phyloP scores from a whole-genome alignment of 2,329 filamentous ascomycete species.

The Pyricularia sp. region DNA sequence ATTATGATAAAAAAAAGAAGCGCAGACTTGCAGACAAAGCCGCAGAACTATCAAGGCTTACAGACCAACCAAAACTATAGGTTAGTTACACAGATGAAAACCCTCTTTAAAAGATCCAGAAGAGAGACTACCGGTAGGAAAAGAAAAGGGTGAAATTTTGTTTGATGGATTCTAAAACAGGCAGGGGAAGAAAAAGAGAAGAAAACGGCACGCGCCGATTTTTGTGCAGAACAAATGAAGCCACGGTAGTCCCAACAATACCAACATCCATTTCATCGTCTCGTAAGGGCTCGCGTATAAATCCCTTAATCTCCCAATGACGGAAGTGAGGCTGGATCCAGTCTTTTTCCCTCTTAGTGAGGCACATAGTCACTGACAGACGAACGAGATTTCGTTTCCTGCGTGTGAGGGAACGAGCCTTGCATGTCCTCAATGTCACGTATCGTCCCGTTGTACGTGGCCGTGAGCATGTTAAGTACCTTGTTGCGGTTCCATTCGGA shows the following conservation, averaged over 20 bases:
- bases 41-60: no score
- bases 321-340: background rate
- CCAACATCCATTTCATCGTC: background rate
- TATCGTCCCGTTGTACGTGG: conserved; percentile 69
- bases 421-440: conserved; percentile 54
- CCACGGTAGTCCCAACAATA: background rate
- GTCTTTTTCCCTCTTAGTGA: background rate
- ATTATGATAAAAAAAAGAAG: background rate
- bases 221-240: background rate
- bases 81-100: no score
- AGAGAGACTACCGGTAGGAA: background rate
- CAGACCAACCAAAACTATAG: no score
- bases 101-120: background rate
- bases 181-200: background rate
- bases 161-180: background rate
- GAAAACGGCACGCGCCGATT: background rate
- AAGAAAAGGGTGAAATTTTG: background rate
- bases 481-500: conserved; percentile 75
- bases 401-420: conserved; percentile 32
- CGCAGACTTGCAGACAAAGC: background rate
- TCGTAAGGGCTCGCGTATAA: background rate
- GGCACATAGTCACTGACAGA: background rate
- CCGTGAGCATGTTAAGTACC: conserved; percentile 47
- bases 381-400: conserved; percentile 15
- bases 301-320: background rate